Conservation (phyloP, 2,329 filamentous ascomycete species). For the Elsinoe arachidis region DNA sequence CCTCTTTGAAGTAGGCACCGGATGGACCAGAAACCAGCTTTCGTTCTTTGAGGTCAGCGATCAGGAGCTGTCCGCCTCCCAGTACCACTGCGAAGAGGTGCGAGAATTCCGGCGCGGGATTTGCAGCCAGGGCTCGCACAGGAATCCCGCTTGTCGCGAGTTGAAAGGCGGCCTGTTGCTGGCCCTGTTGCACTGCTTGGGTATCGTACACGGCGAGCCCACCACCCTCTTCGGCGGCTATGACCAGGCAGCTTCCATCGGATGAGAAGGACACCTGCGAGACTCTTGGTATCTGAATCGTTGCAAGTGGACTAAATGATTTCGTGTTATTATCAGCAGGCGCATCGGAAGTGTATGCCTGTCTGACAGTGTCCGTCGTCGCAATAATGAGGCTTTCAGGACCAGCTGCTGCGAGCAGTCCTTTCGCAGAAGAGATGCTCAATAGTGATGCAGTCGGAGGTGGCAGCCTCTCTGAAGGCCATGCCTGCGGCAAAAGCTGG, state of each 20-base stretch:
- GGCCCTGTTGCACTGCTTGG: constrained; percentile 55
- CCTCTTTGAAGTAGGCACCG: constrained; percentile 57
- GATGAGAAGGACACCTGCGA: constrained; percentile 86
- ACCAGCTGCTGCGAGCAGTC: constrained; percentile 77
- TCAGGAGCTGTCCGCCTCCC: constrained; percentile 66
- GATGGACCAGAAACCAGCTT: constrained; percentile 49
- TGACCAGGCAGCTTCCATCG: constrained; percentile 75
- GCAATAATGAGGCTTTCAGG: constrained; percentile 71
- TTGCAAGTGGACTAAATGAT: constrained; percentile 63
- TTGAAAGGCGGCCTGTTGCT: constrained; percentile 61
- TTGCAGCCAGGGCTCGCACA: constrained; percentile 67
- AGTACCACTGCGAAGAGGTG: constrained; percentile 76
- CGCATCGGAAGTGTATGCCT: constrained; percentile 48
- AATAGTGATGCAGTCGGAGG: constrained; percentile 72
- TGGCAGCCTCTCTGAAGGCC: constrained; percentile 62
- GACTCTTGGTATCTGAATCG: constrained; percentile 64
- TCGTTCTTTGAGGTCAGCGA: constrained; percentile 69
- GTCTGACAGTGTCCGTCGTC: constrained; percentile 67
- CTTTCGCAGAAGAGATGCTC: constrained; percentile 68
- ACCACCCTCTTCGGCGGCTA: constrained; percentile 72
- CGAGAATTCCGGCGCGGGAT: constrained; percentile 64
- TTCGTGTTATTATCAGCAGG: constrained; percentile 56
- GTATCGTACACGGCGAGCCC: constrained; percentile 79
- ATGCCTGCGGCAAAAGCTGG: constrained; percentile 66
- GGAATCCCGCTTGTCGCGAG: constrained; percentile 66